Evolutionary conservation across 2,329 filamentous ascomycete species (phyloP), one percentile per base, ranked within the genome.

Genomic region (Coccinonectria pachysandricola): DNA sequence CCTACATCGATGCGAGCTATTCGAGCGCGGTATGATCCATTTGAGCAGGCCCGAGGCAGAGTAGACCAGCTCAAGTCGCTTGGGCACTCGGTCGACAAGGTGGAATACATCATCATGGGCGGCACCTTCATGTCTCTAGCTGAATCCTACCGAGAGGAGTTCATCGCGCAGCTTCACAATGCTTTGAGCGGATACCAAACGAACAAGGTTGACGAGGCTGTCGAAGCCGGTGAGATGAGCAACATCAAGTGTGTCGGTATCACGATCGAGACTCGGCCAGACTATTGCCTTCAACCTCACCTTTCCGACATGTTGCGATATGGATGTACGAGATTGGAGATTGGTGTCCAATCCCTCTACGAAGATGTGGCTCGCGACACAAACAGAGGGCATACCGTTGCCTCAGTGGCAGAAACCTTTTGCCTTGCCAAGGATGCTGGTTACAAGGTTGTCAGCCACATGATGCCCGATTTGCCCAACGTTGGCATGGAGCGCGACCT

Each of bases 101-200:
- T 98, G 13, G 91, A 98, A 62, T 98, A 96, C 56, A 98, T 98
- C 50, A 94, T 98, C 52, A 98, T 98, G 91, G 91, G 91, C 34
- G 91, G 91, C 40, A 98, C 91, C 0, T 98, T 98, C 59, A 98
- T 98, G 92, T 96, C 88, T 3, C 60, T 98, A 14, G 71, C 88
- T 7, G 77, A 86, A 46, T 76, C 79, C 13, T 98, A 98, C 55
- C 70, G 91, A 15, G 84, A 98, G 35, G 76, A 83, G 30, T 98
- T 98, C 48, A 94, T 98, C 33, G 80, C 86, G 1, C 88, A 95
- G 49, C 68, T 98, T 26, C 91, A 98, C 60, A 98, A 98, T 50
- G 91, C 91, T 2, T 71, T 98, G 6, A 95, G 86, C 40, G 91
- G 91, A 6, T 98, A 98, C 52, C 85, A 93, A 47, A 93, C 87